phyloP scores from a whole-genome alignment of 2,329 filamentous ascomycete species.

The Aureobasidium namibiae region DNA sequence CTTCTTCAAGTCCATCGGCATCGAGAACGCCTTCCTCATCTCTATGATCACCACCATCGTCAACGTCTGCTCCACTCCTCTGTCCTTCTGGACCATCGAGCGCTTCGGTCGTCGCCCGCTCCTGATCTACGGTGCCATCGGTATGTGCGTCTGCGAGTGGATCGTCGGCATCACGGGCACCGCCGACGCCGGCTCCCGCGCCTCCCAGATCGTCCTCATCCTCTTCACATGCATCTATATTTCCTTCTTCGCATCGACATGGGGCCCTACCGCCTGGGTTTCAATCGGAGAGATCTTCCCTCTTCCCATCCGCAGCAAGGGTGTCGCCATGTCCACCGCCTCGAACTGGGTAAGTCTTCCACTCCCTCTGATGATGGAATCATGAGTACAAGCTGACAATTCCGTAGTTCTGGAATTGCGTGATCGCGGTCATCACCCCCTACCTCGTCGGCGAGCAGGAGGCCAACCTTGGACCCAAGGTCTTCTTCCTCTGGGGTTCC shows the following conservation, averaged over 20 bases:
- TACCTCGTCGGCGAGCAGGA: slow-evolving; percentile 57
- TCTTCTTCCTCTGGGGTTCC: slow-evolving; percentile 40
- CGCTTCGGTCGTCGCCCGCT: slow-evolving; percentile 71
- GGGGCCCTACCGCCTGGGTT: slow-evolving; percentile 41
- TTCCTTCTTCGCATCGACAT: slow-evolving; percentile 83
- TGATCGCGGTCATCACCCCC: slow-evolving; percentile 53
- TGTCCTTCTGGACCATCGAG: slow-evolving; percentile 86
- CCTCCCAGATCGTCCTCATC: slow-evolving; percentile 52
- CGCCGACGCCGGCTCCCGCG: slow-evolving; percentile 33
- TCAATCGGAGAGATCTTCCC: slow-evolving; percentile 81
- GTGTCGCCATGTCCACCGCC: slow-evolving; percentile 74
- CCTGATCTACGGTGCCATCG: slow-evolving; percentile 67
- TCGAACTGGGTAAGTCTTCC: slow-evolving; percentile 79
- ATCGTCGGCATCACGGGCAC: slow-evolving; percentile 63
- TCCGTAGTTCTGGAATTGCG: background rate
- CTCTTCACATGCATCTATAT: slow-evolving; percentile 88
- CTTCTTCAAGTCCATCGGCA: slow-evolving; percentile 73
- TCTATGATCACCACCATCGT: slow-evolving; percentile 80
- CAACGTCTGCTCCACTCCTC: slow-evolving; percentile 76
- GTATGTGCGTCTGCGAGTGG: slow-evolving; percentile 82
- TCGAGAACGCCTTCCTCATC: slow-evolving; percentile 72
- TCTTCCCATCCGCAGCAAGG: slow-evolving; percentile 47
- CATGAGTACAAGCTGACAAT: background rate
- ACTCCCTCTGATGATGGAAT: no score
- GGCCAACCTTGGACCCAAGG: slow-evolving; percentile 43